These are phyloP conservation scores for Madurella mycetomatis DNA, from an alignment of 2,329 filamentous ascomycete species.

Conservation along the genomic window DNA sequence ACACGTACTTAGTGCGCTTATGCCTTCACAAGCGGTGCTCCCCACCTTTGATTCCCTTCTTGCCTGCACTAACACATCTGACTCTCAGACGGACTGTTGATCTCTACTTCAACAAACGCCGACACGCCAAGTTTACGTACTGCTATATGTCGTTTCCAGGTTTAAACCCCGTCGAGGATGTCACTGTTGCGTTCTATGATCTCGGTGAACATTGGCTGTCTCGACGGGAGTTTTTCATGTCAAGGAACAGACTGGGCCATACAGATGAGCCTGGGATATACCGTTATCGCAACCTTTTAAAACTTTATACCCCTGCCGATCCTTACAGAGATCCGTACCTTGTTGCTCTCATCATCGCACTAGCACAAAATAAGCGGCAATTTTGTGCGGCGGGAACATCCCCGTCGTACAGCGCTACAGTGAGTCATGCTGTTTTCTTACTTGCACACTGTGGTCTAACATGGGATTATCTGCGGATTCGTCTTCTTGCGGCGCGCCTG, in stretches of 20 bases:
- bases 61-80: no score
- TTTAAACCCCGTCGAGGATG: no score
- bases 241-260: no score
- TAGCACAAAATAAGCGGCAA: neutral
- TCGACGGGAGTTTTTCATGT: no score
- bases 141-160: no score
- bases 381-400: neutral
- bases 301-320: neutral
- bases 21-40: no score
- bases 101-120: no score
- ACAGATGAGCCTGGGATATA: neutral
- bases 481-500: neutral
- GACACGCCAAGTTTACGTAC: no score
- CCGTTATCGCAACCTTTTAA: neutral
- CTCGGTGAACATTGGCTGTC: no score
- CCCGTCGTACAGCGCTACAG: neutral
- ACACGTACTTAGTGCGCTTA: no score
- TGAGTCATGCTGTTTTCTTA: neutral
- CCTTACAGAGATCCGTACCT: neutral
- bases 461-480: neutral
- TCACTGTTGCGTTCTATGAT: neutral
- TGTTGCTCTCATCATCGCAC: neutral
- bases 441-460: neutral
- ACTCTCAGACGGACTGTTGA: no score
- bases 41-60: no score